Evolutionary conservation across 768 basidiomycete genomes (phyloP), one percentile per base, ranked within the genome.

Genomic region (Lactifluus pinguis): DNA sequence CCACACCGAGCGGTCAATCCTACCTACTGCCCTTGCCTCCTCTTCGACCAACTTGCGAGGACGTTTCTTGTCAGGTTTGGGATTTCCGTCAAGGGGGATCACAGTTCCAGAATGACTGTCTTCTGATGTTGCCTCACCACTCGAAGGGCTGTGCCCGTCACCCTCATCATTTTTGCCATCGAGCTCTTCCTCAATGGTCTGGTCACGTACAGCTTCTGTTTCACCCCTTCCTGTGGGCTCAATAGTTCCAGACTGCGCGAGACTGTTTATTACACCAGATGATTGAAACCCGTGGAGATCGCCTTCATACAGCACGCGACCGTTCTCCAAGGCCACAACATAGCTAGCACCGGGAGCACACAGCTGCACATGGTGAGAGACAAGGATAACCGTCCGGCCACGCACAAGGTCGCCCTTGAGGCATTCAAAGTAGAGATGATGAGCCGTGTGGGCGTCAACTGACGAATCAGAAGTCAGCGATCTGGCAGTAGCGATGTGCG

Each of bases 281-380:
- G 68, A 70, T 49, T 81, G 74, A 75, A 95, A 94, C 2, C 73
- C 77, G 7, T 84, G 80, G 38, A 76, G 73, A 62, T 77, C 77
- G 36, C 94, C 94, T 60, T 84, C 77, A 72, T 86, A 95, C 49
- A 80, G 74, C 14, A 94, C 79, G n/a, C 83, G 81, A 34, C 90
- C 91, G 67, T 89, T 85, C 67, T 92, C 89, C 32, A 93, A 77
- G 14, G 87, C 85, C 42, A 95, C 88, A 65, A 98, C 79, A 71
- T 92, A 94, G 29, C 74, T 76, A 2, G 95, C 92, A 34, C 83
- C 87, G 1, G 89, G 83, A 2, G 84, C 80, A 68, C 91, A 93
- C 4, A 98, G 79, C 68, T 93, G 89, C 38, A 97, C 89, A 68
- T 95, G 93, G 69, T 99, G 95, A 3, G 95, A 97, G 53, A 97